phyloP scores from a whole-genome alignment of 192 early-diverging fungal species.

The Coemansia sp. region DNA sequence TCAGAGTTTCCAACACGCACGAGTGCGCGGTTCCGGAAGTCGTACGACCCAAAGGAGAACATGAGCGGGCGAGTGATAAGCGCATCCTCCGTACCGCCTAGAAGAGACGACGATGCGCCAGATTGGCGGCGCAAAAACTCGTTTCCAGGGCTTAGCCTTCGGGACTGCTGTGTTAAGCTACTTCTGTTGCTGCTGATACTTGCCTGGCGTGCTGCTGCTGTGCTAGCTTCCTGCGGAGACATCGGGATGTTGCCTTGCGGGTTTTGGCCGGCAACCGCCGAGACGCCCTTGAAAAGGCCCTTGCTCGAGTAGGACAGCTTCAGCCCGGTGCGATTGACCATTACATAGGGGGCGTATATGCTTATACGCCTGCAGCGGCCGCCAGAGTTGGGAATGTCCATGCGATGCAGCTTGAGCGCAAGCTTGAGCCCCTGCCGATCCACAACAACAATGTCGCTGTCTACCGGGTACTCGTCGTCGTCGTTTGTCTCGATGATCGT shows the following conservation, averaged over 20 bases:
- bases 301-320: conserved; percentile 76
- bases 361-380: conserved; percentile 70
- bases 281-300: conserved; percentile 72
- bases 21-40: conserved; percentile 79
- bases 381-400: conserved; percentile 67
- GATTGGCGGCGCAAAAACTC: conserved; percentile 19
- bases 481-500: conserved; percentile 85
- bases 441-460: conserved; percentile 69
- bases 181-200: conserved; percentile 1
- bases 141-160: not conserved
- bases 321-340: conserved; percentile 90
- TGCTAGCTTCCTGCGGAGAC: conserved; percentile 7
- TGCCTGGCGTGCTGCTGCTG: not conserved
- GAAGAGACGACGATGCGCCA: not conserved
- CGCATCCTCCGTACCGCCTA: not conserved
- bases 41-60: conserved; percentile 90
- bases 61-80: conserved; percentile 59
- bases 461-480: conserved; percentile 72
- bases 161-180: not conserved
- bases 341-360: conserved; percentile 90
- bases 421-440: conserved; percentile 67
- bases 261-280: conserved; percentile 72
- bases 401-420: conserved; percentile 62
- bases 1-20: conserved; percentile 73
- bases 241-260: conserved; percentile 22